These are phyloP conservation scores for Salicornia ramosissima DNA, from an alignment of 148 eudicot species.

Conservation along the genomic window DNA sequence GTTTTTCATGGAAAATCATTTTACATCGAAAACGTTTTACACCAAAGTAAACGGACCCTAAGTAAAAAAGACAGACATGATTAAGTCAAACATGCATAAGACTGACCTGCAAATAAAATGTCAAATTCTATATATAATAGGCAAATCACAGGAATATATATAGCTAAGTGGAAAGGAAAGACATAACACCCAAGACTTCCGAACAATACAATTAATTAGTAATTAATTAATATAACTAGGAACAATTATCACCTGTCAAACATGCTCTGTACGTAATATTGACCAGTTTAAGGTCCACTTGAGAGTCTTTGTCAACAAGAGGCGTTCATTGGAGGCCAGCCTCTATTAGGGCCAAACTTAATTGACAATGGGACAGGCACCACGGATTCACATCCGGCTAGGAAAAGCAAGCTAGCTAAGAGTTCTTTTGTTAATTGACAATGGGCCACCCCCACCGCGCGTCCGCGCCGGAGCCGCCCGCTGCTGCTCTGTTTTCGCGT, in stretches of 20 bases:
- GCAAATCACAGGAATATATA: neutral
- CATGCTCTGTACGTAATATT: constrained; percentile 93
- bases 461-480: constrained; percentile 84
- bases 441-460: constrained; percentile 91
- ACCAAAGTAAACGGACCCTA: too few species aligned
- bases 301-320: constrained; percentile 81
- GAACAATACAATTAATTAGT: neutral
- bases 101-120: neutral
- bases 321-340: constrained; percentile 33
- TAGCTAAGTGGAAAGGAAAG: neutral
- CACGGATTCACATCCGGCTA: constrained; percentile 76
- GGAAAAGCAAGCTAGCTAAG: constrained; percentile 92
- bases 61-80: neutral
- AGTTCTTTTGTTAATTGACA: constrained; percentile 91
- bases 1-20: too few species aligned
- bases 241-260: constrained; percentile 89
- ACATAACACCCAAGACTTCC: neutral
- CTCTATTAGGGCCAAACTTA: constrained; percentile 46
- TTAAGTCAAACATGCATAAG: neutral
- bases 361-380: constrained; percentile 67
- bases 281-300: constrained; percentile 99
- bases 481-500: too few species aligned
- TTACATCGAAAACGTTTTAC: too few species aligned
- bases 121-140: neutral
- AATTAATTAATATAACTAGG: too few species aligned